Evolutionary conservation across 2,329 filamentous ascomycete species (phyloP).

Genomic region (Passalora sequoiae): DNA sequence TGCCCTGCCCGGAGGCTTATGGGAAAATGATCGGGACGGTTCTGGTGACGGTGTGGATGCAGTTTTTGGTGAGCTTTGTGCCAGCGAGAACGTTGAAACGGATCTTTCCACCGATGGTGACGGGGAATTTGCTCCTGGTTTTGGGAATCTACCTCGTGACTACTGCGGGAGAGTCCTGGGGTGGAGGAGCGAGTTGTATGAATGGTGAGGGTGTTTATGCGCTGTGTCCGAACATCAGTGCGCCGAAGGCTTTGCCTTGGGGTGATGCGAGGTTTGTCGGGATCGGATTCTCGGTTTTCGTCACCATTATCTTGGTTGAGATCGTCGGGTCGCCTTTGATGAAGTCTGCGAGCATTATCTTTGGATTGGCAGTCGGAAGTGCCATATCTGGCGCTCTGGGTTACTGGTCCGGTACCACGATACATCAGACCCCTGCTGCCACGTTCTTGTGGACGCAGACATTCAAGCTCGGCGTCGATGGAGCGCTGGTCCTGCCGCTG

Average conservation of each 20-base stretch:
- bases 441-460: conserved; percentile 19
- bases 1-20: conserved; percentile 20
- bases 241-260: conserved; percentile 17
- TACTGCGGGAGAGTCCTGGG: conserved; percentile 18
- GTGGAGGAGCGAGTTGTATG: conserved; percentile 18
- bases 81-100: conserved; percentile 16
- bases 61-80: conserved; percentile 17
- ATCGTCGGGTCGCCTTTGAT: conserved; percentile 19
- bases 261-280: conserved; percentile 20
- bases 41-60: conserved; percentile 19
- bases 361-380: conserved; percentile 19
- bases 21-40: conserved; percentile 16
- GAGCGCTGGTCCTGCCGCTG: conserved; percentile 16
- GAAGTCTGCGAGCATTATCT: conserved; percentile 20
- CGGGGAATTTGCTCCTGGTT: conserved; percentile 15
- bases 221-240: conserved; percentile 17
- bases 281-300: conserved; percentile 20
- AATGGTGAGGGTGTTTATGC: conserved; percentile 15
- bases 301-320: conserved; percentile 20
- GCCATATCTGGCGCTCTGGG: conserved; percentile 19
- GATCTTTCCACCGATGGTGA: conserved; percentile 17
- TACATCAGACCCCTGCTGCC: conserved; percentile 14
- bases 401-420: conserved; percentile 16
- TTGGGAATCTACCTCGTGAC: conserved; percentile 20
- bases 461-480: conserved; percentile 19